Base-by-base conservation (phyloP, 2,329 filamentous ascomycete genomes). In the Colletotrichum brevisporum region DNA sequence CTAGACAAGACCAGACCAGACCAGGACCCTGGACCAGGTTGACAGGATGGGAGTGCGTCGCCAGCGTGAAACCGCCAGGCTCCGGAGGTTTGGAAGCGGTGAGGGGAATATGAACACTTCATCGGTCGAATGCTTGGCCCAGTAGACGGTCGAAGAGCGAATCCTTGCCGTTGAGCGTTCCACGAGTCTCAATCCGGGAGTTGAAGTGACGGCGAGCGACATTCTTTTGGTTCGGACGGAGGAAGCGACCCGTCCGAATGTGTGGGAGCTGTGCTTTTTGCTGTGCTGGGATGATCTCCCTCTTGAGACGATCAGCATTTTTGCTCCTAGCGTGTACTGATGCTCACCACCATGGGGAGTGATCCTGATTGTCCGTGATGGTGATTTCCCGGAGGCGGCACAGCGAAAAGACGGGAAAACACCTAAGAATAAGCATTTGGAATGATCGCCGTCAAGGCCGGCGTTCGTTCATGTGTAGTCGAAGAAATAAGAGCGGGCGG, bases 71-170 rank as follows among this genome's bases (percentile, higher is more conserved):
- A 69, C 66, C 55, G 60, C 21, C 66, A 69, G 66, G 53, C 61
- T 65, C 66, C 55, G 61, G 61, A 65, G 48, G 43, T 27, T 55
- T 69, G 54, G 55, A 52, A 53, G 24, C 16, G 48, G 18, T 60
- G 66, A 65, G 66, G 66, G 66, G 61, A 69, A 69, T 69, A 65
- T 51, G 66, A 45, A 55, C 66, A 69, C 43, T 69, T 59, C 47
- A 47, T 55, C 48, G 54, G 55, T 60, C 24, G n/a, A 55, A 52
- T 47, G 48, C 61, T 69, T 69, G 66, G 61, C 61, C 61, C 41
- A 24, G 55, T 9, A 51, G 36, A 31, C 24, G 41, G 36, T 41
- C n/a, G 61, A 39, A 26, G 54, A 65, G 12, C 39, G 18, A 13
- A 65, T 59, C 54, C 66, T 36, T 60, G 66, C 50, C 13, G 18